These are phyloP conservation scores for Wickerhamiella allomyrinae DNA, from an alignment of 805 yeast genomes.

Conservation along the genomic window DNA sequence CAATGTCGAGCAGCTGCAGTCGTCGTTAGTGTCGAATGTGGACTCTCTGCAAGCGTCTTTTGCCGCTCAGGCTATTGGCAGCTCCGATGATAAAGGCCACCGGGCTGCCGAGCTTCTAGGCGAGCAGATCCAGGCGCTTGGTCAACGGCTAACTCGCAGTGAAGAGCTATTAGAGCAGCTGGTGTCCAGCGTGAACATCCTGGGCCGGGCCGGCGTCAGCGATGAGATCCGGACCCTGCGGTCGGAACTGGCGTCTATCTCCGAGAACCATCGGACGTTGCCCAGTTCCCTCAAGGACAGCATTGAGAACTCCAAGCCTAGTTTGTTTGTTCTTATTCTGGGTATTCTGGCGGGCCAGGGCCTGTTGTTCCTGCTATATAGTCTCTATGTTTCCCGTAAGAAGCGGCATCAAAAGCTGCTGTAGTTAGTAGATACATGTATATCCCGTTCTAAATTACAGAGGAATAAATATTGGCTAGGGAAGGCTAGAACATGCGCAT, in stretches of 20 bases:
- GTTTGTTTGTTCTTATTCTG: background rate
- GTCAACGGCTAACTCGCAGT: background rate
- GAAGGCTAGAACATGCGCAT: background rate
- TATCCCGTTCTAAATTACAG: no score
- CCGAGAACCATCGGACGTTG: background rate
- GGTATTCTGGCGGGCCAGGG: conserved; percentile 5
- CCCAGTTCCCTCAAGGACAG: background rate
- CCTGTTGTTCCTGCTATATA: conserved; percentile 4
- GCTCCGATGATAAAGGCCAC: background rate
- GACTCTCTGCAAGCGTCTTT: background rate
- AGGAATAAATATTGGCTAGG: no score
- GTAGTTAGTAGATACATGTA: no score
- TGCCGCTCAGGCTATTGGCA: background rate
- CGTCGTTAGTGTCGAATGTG: background rate
- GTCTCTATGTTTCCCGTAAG: conserved; percentile 4
- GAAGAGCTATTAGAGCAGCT: background rate
- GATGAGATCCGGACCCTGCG: background rate
- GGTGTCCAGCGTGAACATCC: background rate
- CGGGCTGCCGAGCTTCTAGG: background rate
- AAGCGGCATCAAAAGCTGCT: conserved; percentile 8
- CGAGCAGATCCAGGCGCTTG: background rate
- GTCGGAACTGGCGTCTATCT: background rate
- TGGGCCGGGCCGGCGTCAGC: background rate
- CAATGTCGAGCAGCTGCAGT: background rate
- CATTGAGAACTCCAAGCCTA: background rate